These are phyloP conservation scores for Rubia balearica DNA, from an alignment of 305 asterid species.

Conservation along the genomic window DNA sequence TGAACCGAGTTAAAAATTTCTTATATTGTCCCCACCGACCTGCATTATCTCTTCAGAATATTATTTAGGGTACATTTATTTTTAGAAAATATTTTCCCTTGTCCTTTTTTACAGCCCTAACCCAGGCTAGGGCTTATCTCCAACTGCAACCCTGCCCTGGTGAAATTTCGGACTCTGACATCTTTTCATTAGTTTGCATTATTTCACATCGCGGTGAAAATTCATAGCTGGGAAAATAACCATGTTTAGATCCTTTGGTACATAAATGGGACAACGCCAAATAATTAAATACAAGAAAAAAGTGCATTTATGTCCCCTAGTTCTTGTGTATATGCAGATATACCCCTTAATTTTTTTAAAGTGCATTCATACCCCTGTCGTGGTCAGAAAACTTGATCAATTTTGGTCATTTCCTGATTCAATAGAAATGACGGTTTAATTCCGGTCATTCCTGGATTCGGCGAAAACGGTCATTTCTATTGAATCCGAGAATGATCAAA, in stretches of 20 bases:
- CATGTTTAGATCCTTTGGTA: neutral
- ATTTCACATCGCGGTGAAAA: neutral
- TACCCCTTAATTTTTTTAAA: too few relatives aligned
- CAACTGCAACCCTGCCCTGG: neutral
- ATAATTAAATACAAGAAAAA: too few relatives aligned
- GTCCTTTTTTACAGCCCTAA: neutral
- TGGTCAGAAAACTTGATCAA: too few relatives aligned
- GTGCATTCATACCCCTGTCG: too few relatives aligned
- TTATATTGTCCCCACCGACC: neutral
- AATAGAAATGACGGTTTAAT: too few relatives aligned
- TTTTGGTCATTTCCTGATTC: too few relatives aligned
- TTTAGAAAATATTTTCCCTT: neutral
- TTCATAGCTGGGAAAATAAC: neutral
- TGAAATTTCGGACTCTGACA: neutral
- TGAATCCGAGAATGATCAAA: too few relatives aligned
- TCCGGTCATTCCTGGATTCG: too few relatives aligned
- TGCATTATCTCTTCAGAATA: neutral
- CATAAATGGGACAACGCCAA: neutral
- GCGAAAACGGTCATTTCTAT: too few relatives aligned
- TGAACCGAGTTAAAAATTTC: neutral
- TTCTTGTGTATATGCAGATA: too few relatives aligned
- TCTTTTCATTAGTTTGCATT: neutral
- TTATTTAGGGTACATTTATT: neutral
- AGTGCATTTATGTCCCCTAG: too few relatives aligned
- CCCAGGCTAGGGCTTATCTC: neutral